Evolutionary conservation across 2,329 filamentous ascomycete species (phyloP).

Genomic region (Aspergillus proliferans): DNA sequence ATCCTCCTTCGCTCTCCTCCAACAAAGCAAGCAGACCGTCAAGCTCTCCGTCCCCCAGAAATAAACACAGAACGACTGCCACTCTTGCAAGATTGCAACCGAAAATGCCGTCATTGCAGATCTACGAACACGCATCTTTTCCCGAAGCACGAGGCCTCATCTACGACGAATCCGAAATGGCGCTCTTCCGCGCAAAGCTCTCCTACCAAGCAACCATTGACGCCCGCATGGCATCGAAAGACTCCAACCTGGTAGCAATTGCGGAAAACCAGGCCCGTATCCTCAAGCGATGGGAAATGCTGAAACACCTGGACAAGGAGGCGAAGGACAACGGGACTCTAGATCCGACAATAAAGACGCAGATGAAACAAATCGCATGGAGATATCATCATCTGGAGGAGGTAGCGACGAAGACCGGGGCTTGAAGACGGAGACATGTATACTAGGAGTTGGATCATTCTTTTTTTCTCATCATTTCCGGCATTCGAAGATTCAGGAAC

Average conservation of each 20-base stretch:
- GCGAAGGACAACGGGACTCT: slow-evolving; percentile 24
- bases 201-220: slow-evolving; percentile 31
- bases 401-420: slow-evolving; percentile 20
- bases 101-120: slow-evolving; percentile 19
- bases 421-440: slow-evolving; percentile 4
- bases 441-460: background rate
- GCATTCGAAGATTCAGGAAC: slow-evolving; percentile 21
- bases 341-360: slow-evolving; percentile 24
- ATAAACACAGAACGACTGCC: background rate
- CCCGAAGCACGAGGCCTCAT: slow-evolving; percentile 29
- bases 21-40: background rate
- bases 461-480: slow-evolving; percentile 16
- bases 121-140: slow-evolving; percentile 15
- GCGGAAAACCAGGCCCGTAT: slow-evolving; percentile 28
- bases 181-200: slow-evolving; percentile 30
- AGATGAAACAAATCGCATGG: slow-evolving; percentile 31
- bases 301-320: slow-evolving; percentile 29
- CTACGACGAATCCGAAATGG: slow-evolving; percentile 35
- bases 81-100: background rate
- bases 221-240: slow-evolving; percentile 24
- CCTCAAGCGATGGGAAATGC: slow-evolving; percentile 31
- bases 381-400: slow-evolving; percentile 29
- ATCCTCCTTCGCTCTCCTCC: background rate
- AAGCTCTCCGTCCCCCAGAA: background rate
- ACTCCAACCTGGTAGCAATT: slow-evolving; percentile 28